Percentiles rank a stretch among this genome's conserved stretches.
Evolutionary conservation across 495 filamentous ascomycete species (phyloP).

Genomic region (Penicillium steckii): DNA sequence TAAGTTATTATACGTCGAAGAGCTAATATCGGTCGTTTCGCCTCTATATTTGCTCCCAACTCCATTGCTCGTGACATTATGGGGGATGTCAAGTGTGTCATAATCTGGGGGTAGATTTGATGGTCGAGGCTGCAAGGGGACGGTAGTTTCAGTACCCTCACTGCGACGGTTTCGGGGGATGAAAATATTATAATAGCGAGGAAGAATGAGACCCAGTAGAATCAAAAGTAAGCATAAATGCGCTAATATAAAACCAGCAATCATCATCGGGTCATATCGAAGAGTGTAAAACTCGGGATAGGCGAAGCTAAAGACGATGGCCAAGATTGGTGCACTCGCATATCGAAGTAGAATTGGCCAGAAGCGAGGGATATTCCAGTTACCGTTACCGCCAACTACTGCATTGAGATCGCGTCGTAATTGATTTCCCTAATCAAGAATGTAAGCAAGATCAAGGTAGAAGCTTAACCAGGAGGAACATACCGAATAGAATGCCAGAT

Average conservation of each 20-base stretch:
- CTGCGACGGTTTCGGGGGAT: constrained; percentile 25
- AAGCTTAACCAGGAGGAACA: background rate
- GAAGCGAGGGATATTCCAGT: constrained; percentile 39
- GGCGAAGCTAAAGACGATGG: constrained; percentile 41
- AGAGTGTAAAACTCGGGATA: constrained; percentile 38
- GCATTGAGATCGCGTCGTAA: constrained; percentile 22
- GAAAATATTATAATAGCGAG: constrained; percentile 36
- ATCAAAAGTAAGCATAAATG: constrained; percentile 28
- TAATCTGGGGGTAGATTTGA: background rate
- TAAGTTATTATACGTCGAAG: too few species aligned
- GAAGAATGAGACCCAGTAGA: constrained; percentile 31
- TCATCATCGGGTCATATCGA: constrained; percentile 38
- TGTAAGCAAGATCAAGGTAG: background rate
- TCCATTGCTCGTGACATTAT: background rate
- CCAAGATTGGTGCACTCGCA: constrained; percentile 34
- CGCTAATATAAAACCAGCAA: constrained; percentile 36
- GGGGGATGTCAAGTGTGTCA: background rate
- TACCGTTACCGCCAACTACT: constrained; percentile 25
- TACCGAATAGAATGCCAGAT: constrained; percentile 24
- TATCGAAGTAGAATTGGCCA: constrained; percentile 36
- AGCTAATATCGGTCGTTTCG: too few species aligned
- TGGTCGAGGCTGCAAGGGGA: background rate
- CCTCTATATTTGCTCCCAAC: too few species aligned
- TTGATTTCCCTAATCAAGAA: constrained; percentile 19
- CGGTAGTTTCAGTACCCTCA: constrained; percentile 20